phyloP scores from a whole-genome alignment of 176 grass and related monocot genomes.

The Canna indica region DNA sequence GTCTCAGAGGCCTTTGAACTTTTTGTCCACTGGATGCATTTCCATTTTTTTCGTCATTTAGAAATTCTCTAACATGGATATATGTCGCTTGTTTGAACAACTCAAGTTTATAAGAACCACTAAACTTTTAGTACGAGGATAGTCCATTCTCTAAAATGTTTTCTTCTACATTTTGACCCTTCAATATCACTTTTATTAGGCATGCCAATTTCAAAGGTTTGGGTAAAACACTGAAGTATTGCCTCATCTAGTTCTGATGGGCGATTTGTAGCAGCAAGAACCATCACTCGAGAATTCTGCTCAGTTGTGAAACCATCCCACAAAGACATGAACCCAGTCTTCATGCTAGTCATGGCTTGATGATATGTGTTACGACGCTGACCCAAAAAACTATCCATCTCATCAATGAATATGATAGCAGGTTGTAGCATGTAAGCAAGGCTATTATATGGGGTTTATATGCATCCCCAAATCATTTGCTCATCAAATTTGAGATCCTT shows the following conservation, averaged over 20 bases:
- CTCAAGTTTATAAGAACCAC: slow-evolving; percentile 82
- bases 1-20: slow-evolving; percentile 54
- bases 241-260: slow-evolving; percentile 91
- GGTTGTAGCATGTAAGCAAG: slow-evolving; percentile 87
- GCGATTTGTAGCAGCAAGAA: slow-evolving; percentile 95
- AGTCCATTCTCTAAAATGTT: too few species aligned
- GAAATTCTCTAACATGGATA: slow-evolving; percentile 74
- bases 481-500: slow-evolving; percentile 95
- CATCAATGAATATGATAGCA: slow-evolving; percentile 96
- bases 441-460: slow-evolving; percentile 64
- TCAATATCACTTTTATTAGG: slow-evolving; percentile 74
- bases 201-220: slow-evolving; percentile 86
- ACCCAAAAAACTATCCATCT: slow-evolving; percentile 93
- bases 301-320: slow-evolving; percentile 99
- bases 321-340: slow-evolving; percentile 99
- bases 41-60: slow-evolving; percentile 75
- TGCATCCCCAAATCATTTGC: slow-evolving; percentile 95
- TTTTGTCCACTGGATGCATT: slow-evolving; percentile 25
- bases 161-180: slow-evolving; percentile 58
- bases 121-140: too few species aligned
- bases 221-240: slow-evolving; percentile 84
- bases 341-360: slow-evolving; percentile 95
- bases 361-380: slow-evolving; percentile 70
- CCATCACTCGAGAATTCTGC: slow-evolving; percentile 90
- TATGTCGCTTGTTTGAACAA: slow-evolving; percentile 92